Conservation (phyloP, 768 basidiomycete genomes). For the Lentinula lateritia region DNA sequence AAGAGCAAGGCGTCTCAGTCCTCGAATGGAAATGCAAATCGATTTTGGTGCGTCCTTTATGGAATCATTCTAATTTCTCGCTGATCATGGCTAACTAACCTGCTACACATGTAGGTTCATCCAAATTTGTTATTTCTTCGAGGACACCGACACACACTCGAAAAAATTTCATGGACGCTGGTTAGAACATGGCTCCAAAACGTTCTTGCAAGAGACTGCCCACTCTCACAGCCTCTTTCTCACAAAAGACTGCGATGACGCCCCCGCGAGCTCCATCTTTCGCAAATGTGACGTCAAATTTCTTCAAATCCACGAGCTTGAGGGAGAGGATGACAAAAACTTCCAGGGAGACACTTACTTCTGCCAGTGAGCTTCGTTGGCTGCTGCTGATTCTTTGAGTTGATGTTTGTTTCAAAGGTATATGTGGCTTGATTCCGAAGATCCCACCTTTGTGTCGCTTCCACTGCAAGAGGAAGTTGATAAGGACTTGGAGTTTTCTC, state of each 20-base stretch:
- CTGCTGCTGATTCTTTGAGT: background rate
- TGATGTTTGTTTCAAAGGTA: constrained; percentile 27
- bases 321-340: constrained; percentile 38
- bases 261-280: constrained; percentile 49
- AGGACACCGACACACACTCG: constrained; percentile 20
- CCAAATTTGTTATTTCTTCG: constrained; percentile 60
- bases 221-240: constrained; percentile 58
- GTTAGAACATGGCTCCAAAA: constrained; percentile 61
- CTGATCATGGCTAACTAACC: background rate
- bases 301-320: constrained; percentile 34
- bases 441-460: constrained; percentile 41
- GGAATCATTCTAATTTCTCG: background rate
- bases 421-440: constrained; percentile 41
- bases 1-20: constrained; percentile 36
- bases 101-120: constrained; percentile 51
- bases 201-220: constrained; percentile 58
- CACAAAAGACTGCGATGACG: constrained; percentile 47
- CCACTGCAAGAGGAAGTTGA: constrained; percentile 26
- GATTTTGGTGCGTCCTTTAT: constrained; percentile 43
- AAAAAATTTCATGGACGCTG: constrained; percentile 65
- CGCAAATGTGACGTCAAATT: constrained; percentile 49
- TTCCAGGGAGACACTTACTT: constrained; percentile 44
- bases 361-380: constrained; percentile 38
- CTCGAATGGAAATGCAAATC: constrained; percentile 50
- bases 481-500: constrained; percentile 22